Conservation (phyloP, 768 basidiomycete genomes). For the Collybia nuda region DNA sequence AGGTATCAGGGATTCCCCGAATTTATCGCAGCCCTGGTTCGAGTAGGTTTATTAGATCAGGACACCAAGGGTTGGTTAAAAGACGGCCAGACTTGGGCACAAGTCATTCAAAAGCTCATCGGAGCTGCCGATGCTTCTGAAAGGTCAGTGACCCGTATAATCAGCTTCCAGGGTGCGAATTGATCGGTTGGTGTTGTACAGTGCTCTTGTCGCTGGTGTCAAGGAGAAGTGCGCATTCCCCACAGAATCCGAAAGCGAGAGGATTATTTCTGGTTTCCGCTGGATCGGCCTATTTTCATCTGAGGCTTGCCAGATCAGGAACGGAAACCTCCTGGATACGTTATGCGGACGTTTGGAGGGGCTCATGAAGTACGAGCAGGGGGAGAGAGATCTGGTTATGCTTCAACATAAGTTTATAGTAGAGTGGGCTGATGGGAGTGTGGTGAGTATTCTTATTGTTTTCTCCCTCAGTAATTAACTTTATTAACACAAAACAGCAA, state of each 20-base stretch:
- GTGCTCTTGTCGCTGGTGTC: conserved; percentile 72
- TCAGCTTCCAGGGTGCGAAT: not conserved
- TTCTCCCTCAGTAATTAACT: conserved; percentile 4
- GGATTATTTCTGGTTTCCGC: conserved; percentile 86
- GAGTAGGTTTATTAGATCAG: conserved; percentile 84
- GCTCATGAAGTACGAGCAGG: conserved; percentile 87
- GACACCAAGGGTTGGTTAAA: conserved; percentile 76
- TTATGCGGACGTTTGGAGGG: conserved; percentile 88
- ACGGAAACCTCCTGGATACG: conserved; percentile 85
- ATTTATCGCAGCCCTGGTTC: conserved; percentile 85
- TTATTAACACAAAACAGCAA: conserved; percentile 42
- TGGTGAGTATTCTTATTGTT: conserved; percentile 37
- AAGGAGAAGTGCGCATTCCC: conserved; percentile 75
- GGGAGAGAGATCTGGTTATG: conserved; percentile 95
- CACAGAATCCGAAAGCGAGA: conserved; percentile 60
- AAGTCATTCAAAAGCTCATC: conserved; percentile 75
- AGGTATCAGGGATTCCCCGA: conserved; percentile 97
- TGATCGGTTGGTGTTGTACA: conserved; percentile 25
- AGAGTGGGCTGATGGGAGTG: conserved; percentile 80
- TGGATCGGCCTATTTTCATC: conserved; percentile 93
- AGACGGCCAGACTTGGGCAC: conserved; percentile 75
- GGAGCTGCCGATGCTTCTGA: conserved; percentile 70
- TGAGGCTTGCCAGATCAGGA: conserved; percentile 59
- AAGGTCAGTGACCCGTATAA: conserved; percentile 40
- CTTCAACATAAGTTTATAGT: conserved; percentile 98